Conservation (phyloP, 1,284 basidiomycete genomes). For the Fomitopsis betulina region DNA sequence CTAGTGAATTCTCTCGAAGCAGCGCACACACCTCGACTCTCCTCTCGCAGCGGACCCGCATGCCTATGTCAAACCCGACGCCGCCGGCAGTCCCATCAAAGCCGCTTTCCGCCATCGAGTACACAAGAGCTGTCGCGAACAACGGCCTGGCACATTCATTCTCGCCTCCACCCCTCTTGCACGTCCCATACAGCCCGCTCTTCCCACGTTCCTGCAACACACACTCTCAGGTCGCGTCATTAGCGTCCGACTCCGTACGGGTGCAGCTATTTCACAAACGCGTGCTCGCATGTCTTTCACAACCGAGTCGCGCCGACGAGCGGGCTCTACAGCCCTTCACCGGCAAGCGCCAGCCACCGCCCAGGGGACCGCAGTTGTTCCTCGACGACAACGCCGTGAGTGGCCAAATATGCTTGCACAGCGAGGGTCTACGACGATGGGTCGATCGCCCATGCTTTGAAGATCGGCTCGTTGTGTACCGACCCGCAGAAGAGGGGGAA, state of each 20-base stretch:
- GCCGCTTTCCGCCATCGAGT: constrained; percentile 21
- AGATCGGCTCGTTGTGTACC: constrained; percentile 56
- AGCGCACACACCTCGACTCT: constrained; percentile 14
- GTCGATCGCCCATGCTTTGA: constrained; percentile 70
- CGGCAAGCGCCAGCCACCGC: constrained; percentile 21
- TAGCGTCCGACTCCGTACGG: constrained; percentile 36
- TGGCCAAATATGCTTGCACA: constrained; percentile 35
- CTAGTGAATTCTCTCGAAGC: constrained; percentile 13
- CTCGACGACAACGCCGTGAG: constrained; percentile 44
- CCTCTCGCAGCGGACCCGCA: constrained; percentile 6
- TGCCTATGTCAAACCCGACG: constrained; percentile 6
- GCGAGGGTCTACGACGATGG: constrained; percentile 62
- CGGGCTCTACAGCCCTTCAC: constrained; percentile 46
- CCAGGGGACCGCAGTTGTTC: constrained; percentile 21
- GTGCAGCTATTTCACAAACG: constrained; percentile 45
- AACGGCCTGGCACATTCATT: constrained; percentile 25
- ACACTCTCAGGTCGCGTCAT: constrained; percentile 30
- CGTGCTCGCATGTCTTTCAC: constrained; percentile 44
- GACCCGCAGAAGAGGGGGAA: constrained; percentile 30
- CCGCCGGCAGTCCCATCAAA: constrained; percentile 8
- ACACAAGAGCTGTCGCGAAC: constrained; percentile 28
- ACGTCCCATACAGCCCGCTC: constrained; percentile 35
- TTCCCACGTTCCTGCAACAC: constrained; percentile 65
- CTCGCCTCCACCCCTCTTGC: constrained; percentile 49
- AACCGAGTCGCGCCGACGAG: constrained; percentile 38